Evolutionary conservation across 768 basidiomycete genomes (phyloP).

Genomic region (Boletus vermiculosoides): DNA sequence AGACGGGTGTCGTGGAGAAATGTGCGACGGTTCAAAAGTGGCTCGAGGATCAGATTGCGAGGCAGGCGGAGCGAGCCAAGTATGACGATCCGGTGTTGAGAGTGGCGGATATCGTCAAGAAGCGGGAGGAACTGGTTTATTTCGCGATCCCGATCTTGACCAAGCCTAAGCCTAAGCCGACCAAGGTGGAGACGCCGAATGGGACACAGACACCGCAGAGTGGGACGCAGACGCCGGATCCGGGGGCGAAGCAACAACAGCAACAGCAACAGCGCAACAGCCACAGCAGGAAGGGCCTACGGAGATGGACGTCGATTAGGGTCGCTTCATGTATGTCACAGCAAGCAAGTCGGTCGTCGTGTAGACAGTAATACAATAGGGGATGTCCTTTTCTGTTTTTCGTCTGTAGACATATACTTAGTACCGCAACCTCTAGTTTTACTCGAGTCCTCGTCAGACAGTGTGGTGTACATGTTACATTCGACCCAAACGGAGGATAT

Average conservation of each 20-base stretch:
- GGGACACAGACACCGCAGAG: slow-evolving; percentile 75
- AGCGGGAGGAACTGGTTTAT: slow-evolving; percentile 89
- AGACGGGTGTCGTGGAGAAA: slow-evolving; percentile 83
- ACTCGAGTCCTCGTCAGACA: background rate
- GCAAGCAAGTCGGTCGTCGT: background rate
- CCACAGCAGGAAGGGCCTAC: slow-evolving; percentile 45
- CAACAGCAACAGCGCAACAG: slow-evolving; percentile 24
- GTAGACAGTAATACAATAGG: background rate
- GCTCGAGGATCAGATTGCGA: slow-evolving; percentile 88
- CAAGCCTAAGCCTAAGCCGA: slow-evolving; percentile 87
- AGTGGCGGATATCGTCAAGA: slow-evolving; percentile 81
- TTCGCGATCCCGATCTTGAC: slow-evolving; percentile 88
- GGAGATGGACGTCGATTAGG: slow-evolving; percentile 86
- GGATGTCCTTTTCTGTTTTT: background rate
- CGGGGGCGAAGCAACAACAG: slow-evolving; percentile 36
- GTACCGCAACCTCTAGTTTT: slow-evolving; percentile 5
- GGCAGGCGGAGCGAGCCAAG: slow-evolving; percentile 88
- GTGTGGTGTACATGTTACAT: background rate
- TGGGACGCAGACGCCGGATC: slow-evolving; percentile 56
- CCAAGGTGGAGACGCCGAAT: slow-evolving; percentile 48
- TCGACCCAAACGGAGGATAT: too few relatives aligned
- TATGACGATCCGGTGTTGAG: slow-evolving; percentile 84
- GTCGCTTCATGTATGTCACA: too few relatives aligned
- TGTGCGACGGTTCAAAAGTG: slow-evolving; percentile 89
- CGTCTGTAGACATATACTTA: slow-evolving; percentile 16